Conservation (phyloP, 1,284 basidiomycete species). For the Fomitopsis betulina region DNA sequence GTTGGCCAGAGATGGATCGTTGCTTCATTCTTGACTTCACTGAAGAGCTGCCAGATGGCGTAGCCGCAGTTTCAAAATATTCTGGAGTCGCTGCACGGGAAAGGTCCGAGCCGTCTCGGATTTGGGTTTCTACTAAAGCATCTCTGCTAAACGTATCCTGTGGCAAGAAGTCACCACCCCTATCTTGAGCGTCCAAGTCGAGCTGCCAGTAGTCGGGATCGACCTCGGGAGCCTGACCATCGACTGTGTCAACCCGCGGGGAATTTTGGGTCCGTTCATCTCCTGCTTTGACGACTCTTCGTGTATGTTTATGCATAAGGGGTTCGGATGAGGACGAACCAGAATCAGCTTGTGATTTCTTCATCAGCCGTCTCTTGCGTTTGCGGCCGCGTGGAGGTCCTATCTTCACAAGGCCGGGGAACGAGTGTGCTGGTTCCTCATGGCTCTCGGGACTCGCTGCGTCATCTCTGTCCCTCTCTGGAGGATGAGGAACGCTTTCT, state of each 20-base stretch:
- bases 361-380: slow-evolving; percentile 1
- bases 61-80: background rate
- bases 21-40: background rate
- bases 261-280: background rate
- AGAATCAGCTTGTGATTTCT: background rate
- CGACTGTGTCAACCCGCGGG: background rate
- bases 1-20: background rate
- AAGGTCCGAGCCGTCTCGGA: background rate
- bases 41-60: slow-evolving; percentile 2
- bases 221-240: background rate
- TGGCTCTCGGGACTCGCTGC: background rate
- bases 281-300: background rate
- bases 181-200: background rate
- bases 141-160: slow-evolving; percentile 18
- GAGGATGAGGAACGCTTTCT: background rate
- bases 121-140: slow-evolving; percentile 17
- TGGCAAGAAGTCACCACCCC: background rate
- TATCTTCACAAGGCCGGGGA: slow-evolving; percentile 8
- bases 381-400: slow-evolving; percentile 17
- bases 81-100: slow-evolving; percentile 1
- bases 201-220: background rate
- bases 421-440: background rate
- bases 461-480: background rate
- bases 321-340: background rate
- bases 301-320: background rate